Evolutionary conservation across 2,329 filamentous ascomycete species (phyloP), one percentile per base, ranked within the genome.

Genomic region (Diplodia seriata): DNA sequence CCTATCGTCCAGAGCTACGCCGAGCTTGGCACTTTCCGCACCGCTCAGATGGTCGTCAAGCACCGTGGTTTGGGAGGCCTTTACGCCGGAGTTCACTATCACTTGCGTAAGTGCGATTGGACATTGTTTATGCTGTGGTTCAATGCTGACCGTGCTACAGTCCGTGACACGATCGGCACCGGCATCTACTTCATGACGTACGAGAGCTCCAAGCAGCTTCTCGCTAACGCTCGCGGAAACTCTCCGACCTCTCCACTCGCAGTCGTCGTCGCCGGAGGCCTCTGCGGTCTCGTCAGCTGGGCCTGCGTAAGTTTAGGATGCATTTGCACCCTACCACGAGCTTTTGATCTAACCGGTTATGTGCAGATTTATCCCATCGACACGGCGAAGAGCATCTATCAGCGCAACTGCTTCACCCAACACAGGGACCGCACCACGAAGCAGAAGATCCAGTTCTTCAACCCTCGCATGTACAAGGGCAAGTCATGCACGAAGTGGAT

Each of bases 141-240:
- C 20, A 12, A n/a, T 53, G 61, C 68, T 69, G 26, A 69, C 23
- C 26, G 8, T 18, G 36, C 29, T 71, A n/a, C 26, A 92, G 91
- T 94, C 74, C 87, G 92, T 69, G 92, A 96, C 79, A 94, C 91
- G 0, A 83, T 95, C 69, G 92, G 92, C 66, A 96, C 92, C 1
- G 87, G 88, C 36, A 92, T 94, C 68, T 96, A 96, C 78, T 96
- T 96, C 76, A 92, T 91, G 81, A 94, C 92, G 36, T 96, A 96
- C 77, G 92, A 96, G 79, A 93, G 91, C 76, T 88, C 89, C 73
- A 96, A 96, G 76, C 92, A 95, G 77, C 81, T 94, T 29, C 85
- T 93, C 70, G 91, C 90, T 23, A 92, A 91, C 18, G 88, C 91
- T 71, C 87, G 90, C 57, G 90, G 91, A 70, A 86, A 86, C 69